A percentile compares a stretch with the other conserved stretches of the same genome.
These are phyloP conservation scores for Arthroderma sp. DNA, from an alignment of 2,329 filamentous ascomycete species.

Conservation along the genomic window DNA sequence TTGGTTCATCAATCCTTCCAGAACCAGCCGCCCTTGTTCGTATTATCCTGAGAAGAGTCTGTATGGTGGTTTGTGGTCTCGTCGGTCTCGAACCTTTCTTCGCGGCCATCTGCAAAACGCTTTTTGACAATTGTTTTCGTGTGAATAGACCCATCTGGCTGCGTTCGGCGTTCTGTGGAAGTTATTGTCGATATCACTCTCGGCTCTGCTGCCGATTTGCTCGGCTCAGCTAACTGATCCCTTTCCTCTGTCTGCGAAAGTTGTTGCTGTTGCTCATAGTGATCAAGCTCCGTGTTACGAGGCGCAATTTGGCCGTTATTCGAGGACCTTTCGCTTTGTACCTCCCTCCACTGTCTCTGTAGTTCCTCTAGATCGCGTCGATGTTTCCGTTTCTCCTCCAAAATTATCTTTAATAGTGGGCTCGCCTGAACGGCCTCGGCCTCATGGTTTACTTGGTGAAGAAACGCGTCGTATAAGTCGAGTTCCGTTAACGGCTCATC, in stretches of 20 bases:
- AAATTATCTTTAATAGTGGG: constrained; percentile 22
- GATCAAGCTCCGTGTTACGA: constrained; percentile 5
- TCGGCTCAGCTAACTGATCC: too few relatives aligned
- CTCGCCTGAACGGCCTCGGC: constrained; percentile 22
- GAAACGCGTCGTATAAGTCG: constrained; percentile 40
- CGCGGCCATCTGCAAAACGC: constrained; percentile 46
- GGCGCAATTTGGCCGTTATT: background rate
- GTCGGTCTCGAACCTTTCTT: constrained; percentile 42
- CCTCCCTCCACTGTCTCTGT: constrained; percentile 5
- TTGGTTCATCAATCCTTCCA: constrained; percentile 20
- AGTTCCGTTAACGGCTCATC: constrained; percentile 32
- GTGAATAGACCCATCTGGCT: constrained; percentile 44
- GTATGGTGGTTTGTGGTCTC: constrained; percentile 5
- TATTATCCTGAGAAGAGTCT: background rate
- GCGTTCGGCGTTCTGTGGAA: constrained; percentile 41
- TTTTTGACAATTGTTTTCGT: constrained; percentile 46
- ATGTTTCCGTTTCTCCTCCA: constrained; percentile 19
- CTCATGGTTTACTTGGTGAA: constrained; percentile 25
- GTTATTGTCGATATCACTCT: constrained; percentile 43
- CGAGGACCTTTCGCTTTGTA: constrained; percentile 2
- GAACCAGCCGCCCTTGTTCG: constrained; percentile 21
- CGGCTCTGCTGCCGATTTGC: background rate
- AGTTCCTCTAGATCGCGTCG: constrained; percentile 13
- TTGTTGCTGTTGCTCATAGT: constrained; percentile 4
- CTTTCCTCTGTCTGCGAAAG: background rate